Evolutionary conservation across 257 asterid genomes (phyloP), one percentile per base, ranked within the genome.

Genomic region (Echites panduratus): DNA sequence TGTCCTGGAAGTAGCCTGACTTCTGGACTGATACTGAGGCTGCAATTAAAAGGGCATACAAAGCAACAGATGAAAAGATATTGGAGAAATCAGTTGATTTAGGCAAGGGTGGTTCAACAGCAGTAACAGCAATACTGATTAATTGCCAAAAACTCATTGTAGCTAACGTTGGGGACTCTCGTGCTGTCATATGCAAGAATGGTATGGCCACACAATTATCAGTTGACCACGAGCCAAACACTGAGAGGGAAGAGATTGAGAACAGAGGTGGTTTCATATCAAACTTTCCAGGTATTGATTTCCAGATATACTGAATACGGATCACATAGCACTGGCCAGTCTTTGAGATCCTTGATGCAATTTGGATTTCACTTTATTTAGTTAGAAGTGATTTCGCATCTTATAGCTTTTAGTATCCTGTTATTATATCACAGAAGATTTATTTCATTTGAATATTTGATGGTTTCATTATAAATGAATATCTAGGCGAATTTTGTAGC

Each of bases 101-200:
- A 49, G 97, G 97, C 0, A 84, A 78, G 83, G 99, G 99, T 24
- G 99, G 99, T 44, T 94, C 99, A 6, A 91, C 99, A 7, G 98
- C 99, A 0, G 99, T 94, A 45, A 91, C 98, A 12, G 97, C 96
- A 13, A 91, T 94, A 78, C 56, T 94, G 77, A 88, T 91, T 70
- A 87, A 94, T 52, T 82, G 97, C 66, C 85, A 86, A 66, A 94
- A 88, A 81, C 93, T 94, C 13, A 82, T 94, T 48, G 95, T 94
- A n/a, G 99, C 97, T 0, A 94, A 91, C 70, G 97, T 89, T 17
- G 99, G 99, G 70, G 99, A 94, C 72, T 94, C 99, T 56, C 96
- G 99, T 13, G 99, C 97, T 2, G 97, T 94, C 49, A 85, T 94
- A 41, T 94, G 86, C 86, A 86, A 73, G 85, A 88, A 87, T 26